Conservation (phyloP, 106 monocot species). For the Dendrobium huoshanense region DNA sequence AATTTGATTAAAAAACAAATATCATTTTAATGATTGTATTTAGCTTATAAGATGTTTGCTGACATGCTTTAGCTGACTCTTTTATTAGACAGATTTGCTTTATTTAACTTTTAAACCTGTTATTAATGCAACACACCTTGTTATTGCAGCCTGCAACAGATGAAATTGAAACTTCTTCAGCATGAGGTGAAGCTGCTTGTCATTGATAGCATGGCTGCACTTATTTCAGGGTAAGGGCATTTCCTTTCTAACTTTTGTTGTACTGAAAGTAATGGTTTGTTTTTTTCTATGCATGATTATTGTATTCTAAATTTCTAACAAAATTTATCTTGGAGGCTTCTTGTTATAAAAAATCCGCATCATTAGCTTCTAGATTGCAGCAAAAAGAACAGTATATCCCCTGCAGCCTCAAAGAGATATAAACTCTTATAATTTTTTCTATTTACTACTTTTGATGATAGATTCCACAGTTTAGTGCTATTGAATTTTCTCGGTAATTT, state of each 20-base stretch:
- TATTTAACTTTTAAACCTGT: neutral
- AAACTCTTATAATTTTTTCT: neutral
- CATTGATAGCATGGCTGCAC: conserved; percentile 89
- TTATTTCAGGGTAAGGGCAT: conserved; percentile 41
- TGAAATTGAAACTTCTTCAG: conserved; percentile 60
- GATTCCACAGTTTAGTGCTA: neutral
- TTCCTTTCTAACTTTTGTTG: conserved; percentile 5
- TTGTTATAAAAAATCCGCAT: neutral
- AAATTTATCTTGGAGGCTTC: neutral
- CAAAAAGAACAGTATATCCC: neutral
- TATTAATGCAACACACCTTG: neutral
- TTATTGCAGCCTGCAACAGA: conserved; percentile 68
- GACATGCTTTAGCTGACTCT: neutral
- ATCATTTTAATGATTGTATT: neutral
- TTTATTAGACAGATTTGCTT: neutral
- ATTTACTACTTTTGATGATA: neutral
- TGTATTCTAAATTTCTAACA: neutral
- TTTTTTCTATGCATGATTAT: neutral
- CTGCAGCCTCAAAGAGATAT: neutral
- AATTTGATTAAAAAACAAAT: neutral
- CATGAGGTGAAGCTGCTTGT: conserved; percentile 86
- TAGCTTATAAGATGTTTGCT: neutral
- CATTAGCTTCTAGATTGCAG: neutral
- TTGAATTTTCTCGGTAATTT: neutral
- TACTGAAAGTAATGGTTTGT: neutral